A percentile compares a stretch with the other conserved stretches of the same genome.
phyloP scores from a whole-genome alignment of 345 rosid species.

The Salix udensis region DNA sequence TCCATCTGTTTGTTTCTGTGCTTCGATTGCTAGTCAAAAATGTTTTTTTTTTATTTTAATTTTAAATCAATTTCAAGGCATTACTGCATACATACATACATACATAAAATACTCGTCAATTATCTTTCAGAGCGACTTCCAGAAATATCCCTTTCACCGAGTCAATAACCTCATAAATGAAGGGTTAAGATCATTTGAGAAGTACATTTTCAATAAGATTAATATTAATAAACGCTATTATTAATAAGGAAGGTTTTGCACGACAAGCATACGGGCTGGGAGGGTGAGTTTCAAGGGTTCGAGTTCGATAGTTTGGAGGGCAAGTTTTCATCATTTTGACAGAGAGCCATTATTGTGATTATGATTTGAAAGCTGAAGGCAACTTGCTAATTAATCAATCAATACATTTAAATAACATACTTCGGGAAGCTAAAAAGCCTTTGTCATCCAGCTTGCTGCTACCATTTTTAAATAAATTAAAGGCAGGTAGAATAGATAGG shows the following conservation, averaged over 20 bases:
- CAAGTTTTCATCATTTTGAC: background rate
- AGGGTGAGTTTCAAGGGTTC: background rate
- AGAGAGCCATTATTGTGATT: background rate
- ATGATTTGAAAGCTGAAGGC: background rate
- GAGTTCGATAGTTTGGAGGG: background rate
- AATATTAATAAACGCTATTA: too few relatives aligned
- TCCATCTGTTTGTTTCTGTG: background rate
- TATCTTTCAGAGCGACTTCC: too few relatives aligned
- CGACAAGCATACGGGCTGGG: background rate
- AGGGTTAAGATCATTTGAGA: too few relatives aligned
- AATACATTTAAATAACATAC: background rate
- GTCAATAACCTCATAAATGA: too few relatives aligned
- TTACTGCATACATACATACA: too few relatives aligned
- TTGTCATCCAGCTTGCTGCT: background rate
- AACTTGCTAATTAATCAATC: background rate
- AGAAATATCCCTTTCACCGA: too few relatives aligned
- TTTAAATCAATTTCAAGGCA: too few relatives aligned
- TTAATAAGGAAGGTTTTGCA: background rate
- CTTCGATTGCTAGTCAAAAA: background rate
- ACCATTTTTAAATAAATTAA: background rate
- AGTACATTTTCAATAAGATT: too few relatives aligned
- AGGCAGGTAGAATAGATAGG: too few relatives aligned
- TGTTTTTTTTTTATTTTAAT: too few relatives aligned
- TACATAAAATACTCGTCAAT: too few relatives aligned
- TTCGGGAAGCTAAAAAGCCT: background rate